phyloP scores from a whole-genome alignment of 2,329 filamentous ascomycete species.

The Decorospora gaudefroyi region DNA sequence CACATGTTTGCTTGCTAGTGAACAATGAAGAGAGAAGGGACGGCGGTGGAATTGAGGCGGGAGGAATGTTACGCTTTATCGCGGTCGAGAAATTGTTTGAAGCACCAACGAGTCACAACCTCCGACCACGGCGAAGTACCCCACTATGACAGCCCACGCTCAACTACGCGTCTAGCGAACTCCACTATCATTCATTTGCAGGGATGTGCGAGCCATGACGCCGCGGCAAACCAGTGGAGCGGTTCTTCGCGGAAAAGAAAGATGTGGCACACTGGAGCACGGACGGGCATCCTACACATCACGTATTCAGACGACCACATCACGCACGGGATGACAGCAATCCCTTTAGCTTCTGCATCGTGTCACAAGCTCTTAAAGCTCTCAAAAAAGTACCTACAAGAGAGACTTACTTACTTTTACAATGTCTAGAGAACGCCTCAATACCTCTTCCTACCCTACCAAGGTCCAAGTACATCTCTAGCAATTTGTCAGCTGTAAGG shows the following conservation, averaged over 20 bases:
- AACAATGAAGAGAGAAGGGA: constrained; percentile 11
- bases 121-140: constrained; percentile 23
- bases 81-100: constrained; percentile 28
- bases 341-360: no score
- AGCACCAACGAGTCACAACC: constrained; percentile 28
- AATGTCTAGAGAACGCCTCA: no score
- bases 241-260: constrained; percentile 3
- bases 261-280: no score
- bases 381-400: no score
- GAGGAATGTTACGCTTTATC: constrained; percentile 8
- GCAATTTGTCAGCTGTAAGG: no score
- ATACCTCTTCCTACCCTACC: no score
- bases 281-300: no score
- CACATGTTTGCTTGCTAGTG: constrained; percentile 68
- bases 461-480: no score
- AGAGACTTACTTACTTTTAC: no score
- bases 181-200: constrained; percentile 8
- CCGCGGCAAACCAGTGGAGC: constrained; percentile 15
- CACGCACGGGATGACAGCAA: no score
- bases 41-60: constrained; percentile 10
- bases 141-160: constrained; percentile 8
- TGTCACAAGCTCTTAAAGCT: no score
- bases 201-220: constrained; percentile 5
- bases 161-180: constrained; percentile 5
- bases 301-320: no score